Base-by-base conservation (phyloP, 768 basidiomycete species). In the Tulasnella sp. region DNA sequence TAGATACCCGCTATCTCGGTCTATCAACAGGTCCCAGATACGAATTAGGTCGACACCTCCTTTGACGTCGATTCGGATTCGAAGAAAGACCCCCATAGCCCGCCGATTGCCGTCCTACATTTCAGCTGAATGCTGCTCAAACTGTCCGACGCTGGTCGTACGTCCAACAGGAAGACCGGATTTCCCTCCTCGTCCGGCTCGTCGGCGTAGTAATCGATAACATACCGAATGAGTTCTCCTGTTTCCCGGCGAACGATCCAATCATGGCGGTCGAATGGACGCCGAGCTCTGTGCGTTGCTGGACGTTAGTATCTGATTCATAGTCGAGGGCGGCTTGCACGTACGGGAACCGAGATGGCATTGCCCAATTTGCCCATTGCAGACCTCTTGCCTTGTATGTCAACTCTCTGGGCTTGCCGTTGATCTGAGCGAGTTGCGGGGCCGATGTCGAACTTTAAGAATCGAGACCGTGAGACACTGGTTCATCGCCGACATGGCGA, bases 151-250 rank as follows among this genome's bases (percentile, higher is more conserved):
- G 97, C 97, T 0, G 97, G 97, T 24, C 97, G 92, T 7, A 98
- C 97, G 85, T 99, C 97, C 37, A 99, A 89, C 14, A 93, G 92
- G 86, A 99, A 99, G 6, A 96, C 96, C 20, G 97, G 97, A 69
- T 94, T 94, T 11, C 97, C 97, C 82, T 98, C 93, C 8, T 91
- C 89, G 80, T 97, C 93, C 1, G 94, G 91, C 1, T 96, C 95
- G 0, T 95, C 96, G 72, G 95, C 94, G 86, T 99, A 98, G 87
- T 99, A 99, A 88, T 99, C 97, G 83, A 99, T 99, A 72, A 99
- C 93, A 86, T 99, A 97, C 85, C 95, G 93, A 76, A 95, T 92
- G 85, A 95, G 93, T 83, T 94, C 90, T 24, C 93, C 92, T 1
- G 93, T 88, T 50, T 92, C 91, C 75, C 97, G 92, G 42, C 93